Evolutionary conservation across 169 alveolate genomes (phyloP), one percentile per base, ranked within the genome.

Genomic region (Babesia ovata): DNA sequence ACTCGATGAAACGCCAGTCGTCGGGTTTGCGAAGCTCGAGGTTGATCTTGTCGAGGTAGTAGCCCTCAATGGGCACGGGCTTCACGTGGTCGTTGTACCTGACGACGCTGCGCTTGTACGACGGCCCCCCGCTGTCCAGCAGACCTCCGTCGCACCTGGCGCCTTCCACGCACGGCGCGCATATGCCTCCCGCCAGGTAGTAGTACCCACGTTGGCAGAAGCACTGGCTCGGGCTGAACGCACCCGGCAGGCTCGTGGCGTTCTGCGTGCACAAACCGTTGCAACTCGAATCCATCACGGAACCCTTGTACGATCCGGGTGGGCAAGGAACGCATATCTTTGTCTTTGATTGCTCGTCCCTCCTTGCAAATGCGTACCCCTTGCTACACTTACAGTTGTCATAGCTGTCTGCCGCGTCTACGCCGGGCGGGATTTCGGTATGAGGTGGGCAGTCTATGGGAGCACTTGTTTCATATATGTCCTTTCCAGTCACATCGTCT

Each of bases 111-210:
- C 50, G 50, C 50, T 16, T 10, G n/a, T 10, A 16, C 6, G 39
- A 2, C 39, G 2, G 39, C 74, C 58, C 66, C 19, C 75, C 91
- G 16, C 39, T 65, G 39, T 69, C 61, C 21, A 70, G 28, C 61
- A 92, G 60, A 0, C 95, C 96, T 4, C 96, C 96, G 19, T 70
- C 87, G 62, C 96, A 92, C 7, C 54, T 75, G 22, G 96, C 92
- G 8, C 96, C 96, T 48, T 75, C 94, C 52, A 91, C 86, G 46
- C 96, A 92, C 17, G 84, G 85, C 63, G 82, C 87, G 59, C 96
- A 92, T 9, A 74, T 83, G n/a, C 84, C 92, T 11, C 85, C 91
- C 21, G 89, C 92, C 22, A 77, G 78, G 50, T 88, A 81, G 74
- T 79, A 92, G 61, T 79, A 86, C n/a, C 93, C 93, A 44, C 44